Evolutionary conservation across 179 eudicot genomes (phyloP), one percentile per base, ranked within the genome.

Genomic region (Silene coronaria): DNA sequence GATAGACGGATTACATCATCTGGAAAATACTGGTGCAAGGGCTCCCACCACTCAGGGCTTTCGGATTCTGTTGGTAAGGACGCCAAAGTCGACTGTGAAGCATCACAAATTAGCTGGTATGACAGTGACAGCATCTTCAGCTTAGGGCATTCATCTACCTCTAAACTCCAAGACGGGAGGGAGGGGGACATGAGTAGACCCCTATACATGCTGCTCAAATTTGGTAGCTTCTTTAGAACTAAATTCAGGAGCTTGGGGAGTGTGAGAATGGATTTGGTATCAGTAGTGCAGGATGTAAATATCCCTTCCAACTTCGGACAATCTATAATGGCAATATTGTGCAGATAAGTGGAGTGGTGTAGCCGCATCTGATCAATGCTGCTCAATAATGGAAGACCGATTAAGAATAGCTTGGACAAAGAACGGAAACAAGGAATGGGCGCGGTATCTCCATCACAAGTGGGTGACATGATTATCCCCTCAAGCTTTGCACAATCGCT

Each of bases 31-130:
- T n/a, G 67, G 38, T 21, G 38, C 42, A 77, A 70, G n/a, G 60
- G 60, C 21, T 76, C 46, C 74, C 68, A 76, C 67, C 58, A 69
- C 14, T 77, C 60, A 26, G 55, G 28, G 62, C 55, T 67, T 61
- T 42, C 68, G 1, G 11, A 27, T 27, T 64, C 5, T 7, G 30
- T 60, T 42, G 73, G 73, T 16, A 77, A 46, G 51, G 60, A 69
- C 24, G 74, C 79, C 74, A 70, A 46, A 6, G 69, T 58, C 12
- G 75, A 70, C 4, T 45, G 62, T 38, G 79, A 70, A 55, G 10
- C 16, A 45, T 45, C 61, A 6, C 70, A 77, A 6, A 58, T 69
- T n/a, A 76, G 13, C 27, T 4, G 28, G 2, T 28, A 2, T 3
- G 71, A 42, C 3, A 38, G 61, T 2, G 45, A 14, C 69, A 22